These are phyloP conservation scores for Picocystis salinarum DNA, from an alignment of 139 green algal species.

Conservation along the genomic window DNA sequence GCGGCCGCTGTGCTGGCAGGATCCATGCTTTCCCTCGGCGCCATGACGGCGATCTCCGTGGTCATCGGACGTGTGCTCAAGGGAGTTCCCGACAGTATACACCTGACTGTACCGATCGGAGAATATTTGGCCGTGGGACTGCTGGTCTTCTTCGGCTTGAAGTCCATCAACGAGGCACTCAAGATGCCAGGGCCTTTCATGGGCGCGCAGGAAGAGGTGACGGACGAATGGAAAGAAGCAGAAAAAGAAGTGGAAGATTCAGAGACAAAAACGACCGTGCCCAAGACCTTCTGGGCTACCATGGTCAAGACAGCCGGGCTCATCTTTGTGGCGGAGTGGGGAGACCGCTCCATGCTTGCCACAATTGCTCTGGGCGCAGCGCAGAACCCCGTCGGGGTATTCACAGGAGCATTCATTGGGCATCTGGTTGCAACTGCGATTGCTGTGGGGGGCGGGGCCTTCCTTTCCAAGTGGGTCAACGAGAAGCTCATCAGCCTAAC, in stretches of 20 bases:
- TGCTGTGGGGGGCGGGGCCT: conserved; percentile 65
- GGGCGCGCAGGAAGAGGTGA: conserved; percentile 28
- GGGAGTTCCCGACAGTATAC: conserved; percentile 49
- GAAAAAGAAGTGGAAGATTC: conserved; percentile 1
- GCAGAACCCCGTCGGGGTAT: conserved; percentile 69
- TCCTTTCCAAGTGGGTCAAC: conserved; percentile 64
- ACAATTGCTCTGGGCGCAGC: conserved; percentile 82
- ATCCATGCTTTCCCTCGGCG: conserved; percentile 13
- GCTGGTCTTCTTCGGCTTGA: conserved; percentile 77
- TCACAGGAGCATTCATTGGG: conserved; percentile 59
- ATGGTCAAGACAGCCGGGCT: conserved; percentile 20
- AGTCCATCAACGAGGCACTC: conserved; percentile 33
- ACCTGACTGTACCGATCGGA: conserved; percentile 48
- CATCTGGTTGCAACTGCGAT: conserved; percentile 76
- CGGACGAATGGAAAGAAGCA: background rate
- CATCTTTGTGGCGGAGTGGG: conserved; percentile 76
- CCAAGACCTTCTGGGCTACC: no score
- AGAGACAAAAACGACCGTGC: no score
- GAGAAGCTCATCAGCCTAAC: conserved; percentile 65
- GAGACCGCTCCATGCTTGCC: conserved; percentile 76
- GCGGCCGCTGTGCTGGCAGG: conserved; percentile 15
- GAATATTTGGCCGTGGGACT: conserved; percentile 65
- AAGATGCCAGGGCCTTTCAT: conserved; percentile 1
- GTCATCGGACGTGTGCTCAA: conserved; percentile 68
- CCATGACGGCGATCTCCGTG: conserved; percentile 89